These are phyloP conservation scores for Barnettozyma siamensis DNA, from an alignment of 805 yeast species.

Conservation along the genomic window DNA sequence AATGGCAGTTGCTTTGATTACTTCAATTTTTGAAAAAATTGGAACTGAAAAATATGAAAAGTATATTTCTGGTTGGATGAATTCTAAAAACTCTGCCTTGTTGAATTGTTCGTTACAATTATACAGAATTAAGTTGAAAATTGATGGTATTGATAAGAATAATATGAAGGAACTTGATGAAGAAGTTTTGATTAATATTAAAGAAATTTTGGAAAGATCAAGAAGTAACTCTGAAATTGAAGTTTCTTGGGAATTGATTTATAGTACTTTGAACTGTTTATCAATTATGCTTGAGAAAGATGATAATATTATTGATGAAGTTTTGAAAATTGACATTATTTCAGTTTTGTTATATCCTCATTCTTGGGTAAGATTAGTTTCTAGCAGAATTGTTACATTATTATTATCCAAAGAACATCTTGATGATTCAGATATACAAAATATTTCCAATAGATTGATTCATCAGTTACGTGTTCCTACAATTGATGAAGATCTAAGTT, in stretches of 20 bases:
- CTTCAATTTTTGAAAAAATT: slow-evolving; percentile 47
- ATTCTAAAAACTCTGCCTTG: slow-evolving; percentile 42
- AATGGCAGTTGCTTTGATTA: slow-evolving; percentile 63
- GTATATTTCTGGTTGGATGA: slow-evolving; percentile 54
- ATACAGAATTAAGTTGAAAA: slow-evolving; percentile 54
- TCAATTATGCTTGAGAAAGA: slow-evolving; percentile 35
- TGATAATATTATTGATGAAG: slow-evolving; percentile 23
- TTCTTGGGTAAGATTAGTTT: slow-evolving; percentile 76
- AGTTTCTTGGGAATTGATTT: slow-evolving; percentile 73
- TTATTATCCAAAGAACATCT: slow-evolving; percentile 38
- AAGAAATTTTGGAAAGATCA: slow-evolving; percentile 28
- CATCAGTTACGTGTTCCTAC: slow-evolving; percentile 82
- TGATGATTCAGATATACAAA: slow-evolving; percentile 49
- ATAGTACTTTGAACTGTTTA: slow-evolving; percentile 54
- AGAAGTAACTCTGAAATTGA: slow-evolving; percentile 35
- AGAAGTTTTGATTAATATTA: slow-evolving; percentile 32
- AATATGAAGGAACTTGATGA: slow-evolving; percentile 43
- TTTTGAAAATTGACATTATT: slow-evolving; percentile 36
- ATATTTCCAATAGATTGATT: slow-evolving; percentile 57
- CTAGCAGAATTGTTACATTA: slow-evolving; percentile 54
- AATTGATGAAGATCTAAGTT: slow-evolving; percentile 55
- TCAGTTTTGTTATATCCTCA: slow-evolving; percentile 74
- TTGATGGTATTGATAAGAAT: slow-evolving; percentile 16
- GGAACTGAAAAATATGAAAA: slow-evolving; percentile 33
- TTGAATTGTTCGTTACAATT: slow-evolving; percentile 70